These are phyloP conservation scores for Fusarium gaditjirri DNA, from an alignment of 2,329 filamentous ascomycete genomes.

Conservation along the genomic window DNA sequence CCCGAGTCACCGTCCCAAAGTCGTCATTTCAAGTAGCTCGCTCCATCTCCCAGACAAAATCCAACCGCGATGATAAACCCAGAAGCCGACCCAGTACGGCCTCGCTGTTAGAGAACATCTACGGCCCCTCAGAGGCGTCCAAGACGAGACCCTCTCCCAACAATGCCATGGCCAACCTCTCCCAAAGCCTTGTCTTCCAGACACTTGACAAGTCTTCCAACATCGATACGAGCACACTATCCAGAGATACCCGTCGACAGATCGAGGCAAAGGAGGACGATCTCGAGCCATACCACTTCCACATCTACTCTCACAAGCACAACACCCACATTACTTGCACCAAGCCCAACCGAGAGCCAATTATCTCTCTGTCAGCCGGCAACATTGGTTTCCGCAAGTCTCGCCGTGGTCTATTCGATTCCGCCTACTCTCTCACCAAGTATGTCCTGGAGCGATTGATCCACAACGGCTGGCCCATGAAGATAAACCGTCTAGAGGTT, in stretches of 20 bases:
- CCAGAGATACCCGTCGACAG: conserved; percentile 32
- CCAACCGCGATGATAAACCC: conserved; percentile 44
- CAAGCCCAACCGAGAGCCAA: conserved; percentile 79
- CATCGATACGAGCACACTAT: conserved; percentile 49
- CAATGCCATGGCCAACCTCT: conserved; percentile 49
- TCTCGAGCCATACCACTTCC: conserved; percentile 81
- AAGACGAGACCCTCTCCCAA: conserved; percentile 31
- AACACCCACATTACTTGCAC: conserved; percentile 95
- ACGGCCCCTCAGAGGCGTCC: conserved; percentile 42
- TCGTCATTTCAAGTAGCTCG: conserved; percentile 43
- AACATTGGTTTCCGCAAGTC: conserved; percentile 93
- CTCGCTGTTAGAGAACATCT: conserved; percentile 50
- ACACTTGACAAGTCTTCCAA: conserved; percentile 48
- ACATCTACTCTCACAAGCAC: conserved; percentile 89
- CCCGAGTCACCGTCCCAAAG: conserved; percentile 38
- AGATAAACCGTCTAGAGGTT: conserved; percentile 82
- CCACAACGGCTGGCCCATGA: conserved; percentile 79
- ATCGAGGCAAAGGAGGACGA: conserved; percentile 50
- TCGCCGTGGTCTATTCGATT: conserved; percentile 84
- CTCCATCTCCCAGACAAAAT: conserved; percentile 54
- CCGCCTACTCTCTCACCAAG: conserved; percentile 87
- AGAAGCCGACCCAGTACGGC: conserved; percentile 45
- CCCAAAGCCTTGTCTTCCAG: conserved; percentile 54
- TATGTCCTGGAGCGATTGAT: conserved; percentile 87
- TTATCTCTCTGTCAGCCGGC: conserved; percentile 83